Percentiles rank a stretch among this genome's conserved stretches.
phyloP scores from a whole-genome alignment of 345 rosid species.

The Salix arbutifolia region DNA sequence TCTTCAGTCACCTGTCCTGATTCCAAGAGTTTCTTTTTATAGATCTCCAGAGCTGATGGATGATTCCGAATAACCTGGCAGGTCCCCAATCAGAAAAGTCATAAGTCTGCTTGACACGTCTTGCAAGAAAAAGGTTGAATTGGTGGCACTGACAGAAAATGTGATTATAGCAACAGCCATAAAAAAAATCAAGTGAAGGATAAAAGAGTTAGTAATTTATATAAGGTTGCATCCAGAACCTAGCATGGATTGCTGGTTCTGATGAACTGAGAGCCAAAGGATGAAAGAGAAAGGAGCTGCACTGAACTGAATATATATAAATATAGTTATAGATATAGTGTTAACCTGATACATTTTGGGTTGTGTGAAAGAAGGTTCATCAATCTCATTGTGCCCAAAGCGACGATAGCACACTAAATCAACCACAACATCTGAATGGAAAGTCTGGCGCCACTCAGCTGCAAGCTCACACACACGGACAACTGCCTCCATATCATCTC shows the following conservation, averaged over 20 bases:
- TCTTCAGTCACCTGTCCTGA: slow-evolving; percentile 57
- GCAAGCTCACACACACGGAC: slow-evolving; percentile 78
- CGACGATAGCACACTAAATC: slow-evolving; percentile 76
- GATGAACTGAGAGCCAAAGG: not conserved
- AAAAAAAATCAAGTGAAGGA: not conserved
- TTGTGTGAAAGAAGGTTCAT: slow-evolving; percentile 78
- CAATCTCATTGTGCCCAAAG: slow-evolving; percentile 83
- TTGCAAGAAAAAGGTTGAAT: not conserved
- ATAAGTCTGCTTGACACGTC: not conserved
- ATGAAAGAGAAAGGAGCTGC: not conserved
- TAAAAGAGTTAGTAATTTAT: not conserved
- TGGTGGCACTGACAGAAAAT: not conserved
- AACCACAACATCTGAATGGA: slow-evolving; percentile 79
- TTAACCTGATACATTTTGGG: slow-evolving; percentile 82
- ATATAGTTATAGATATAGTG: not conserved
- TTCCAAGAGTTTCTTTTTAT: slow-evolving; percentile 56
- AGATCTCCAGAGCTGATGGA: slow-evolving; percentile 66
- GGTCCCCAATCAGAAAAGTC: slow-evolving; percentile 11
- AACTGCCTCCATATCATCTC: slow-evolving; percentile 75
- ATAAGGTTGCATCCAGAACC: not conserved
- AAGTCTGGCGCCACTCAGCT: slow-evolving; percentile 85
- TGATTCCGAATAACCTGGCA: slow-evolving; percentile 63
- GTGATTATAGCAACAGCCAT: not conserved
- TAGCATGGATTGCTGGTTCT: slow-evolving; percentile 5
- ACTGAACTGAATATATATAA: not conserved